Conservation (phyloP, 108 stramenopile species). For the Pinguiococcus pyrenoidosus region DNA sequence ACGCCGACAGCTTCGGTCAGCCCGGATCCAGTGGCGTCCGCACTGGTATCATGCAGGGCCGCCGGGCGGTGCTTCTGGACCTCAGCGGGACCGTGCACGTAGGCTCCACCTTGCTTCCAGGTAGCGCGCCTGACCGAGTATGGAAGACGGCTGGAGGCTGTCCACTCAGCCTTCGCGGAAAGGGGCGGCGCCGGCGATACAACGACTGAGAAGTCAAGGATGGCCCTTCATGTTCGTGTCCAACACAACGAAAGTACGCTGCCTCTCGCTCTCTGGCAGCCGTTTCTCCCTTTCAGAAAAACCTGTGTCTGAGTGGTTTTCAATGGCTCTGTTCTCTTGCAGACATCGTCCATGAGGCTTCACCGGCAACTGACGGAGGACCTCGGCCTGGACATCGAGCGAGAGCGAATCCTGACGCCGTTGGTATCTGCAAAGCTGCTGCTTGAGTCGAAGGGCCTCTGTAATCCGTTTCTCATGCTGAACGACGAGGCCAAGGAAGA, state of each 20-base stretch:
- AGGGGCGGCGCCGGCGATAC: background rate
- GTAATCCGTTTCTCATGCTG: background rate
- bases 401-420: background rate
- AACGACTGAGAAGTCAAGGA: background rate
- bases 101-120: no score
- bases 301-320: no score
- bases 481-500: background rate
- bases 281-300: no score
- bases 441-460: background rate
- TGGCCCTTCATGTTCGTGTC: conserved; percentile 1
- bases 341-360: no score
- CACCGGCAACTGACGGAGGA: background rate
- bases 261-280: background rate
- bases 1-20: no score
- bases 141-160: no score
- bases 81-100: conserved; percentile 7
- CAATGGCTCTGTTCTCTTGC: no score
- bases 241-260: conserved; percentile 2
- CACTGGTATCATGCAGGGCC: no score
- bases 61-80: conserved; percentile 6
- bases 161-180: background rate
- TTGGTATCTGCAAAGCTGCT: background rate
- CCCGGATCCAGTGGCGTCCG: no score
- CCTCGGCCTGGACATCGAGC: background rate
- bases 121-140: no score